Conservation (phyloP, 2,329 filamentous ascomycete species). For the Botrytis medusae region DNA sequence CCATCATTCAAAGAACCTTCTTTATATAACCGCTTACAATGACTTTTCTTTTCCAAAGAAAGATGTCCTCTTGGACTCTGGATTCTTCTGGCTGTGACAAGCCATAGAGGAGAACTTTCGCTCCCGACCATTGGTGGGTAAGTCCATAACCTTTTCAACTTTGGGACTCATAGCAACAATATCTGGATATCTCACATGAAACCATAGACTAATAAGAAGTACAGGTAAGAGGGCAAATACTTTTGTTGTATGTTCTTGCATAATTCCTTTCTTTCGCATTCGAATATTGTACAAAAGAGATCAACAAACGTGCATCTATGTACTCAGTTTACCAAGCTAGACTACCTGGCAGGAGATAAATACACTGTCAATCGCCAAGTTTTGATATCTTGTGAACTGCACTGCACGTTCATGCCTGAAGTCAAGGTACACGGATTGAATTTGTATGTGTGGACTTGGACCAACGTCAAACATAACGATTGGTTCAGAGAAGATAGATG, state of each 20-base stretch:
- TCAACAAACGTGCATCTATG: neutral
- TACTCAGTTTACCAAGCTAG: neutral
- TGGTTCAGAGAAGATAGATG: neutral
- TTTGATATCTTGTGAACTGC: neutral
- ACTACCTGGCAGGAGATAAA: neutral
- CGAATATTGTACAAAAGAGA: neutral
- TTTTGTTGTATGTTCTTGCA: neutral
- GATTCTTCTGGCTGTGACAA: too few species aligned
- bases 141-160: neutral
- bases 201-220: neutral
- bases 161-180: neutral
- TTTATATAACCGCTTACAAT: slow-evolving; percentile 6
- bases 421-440: neutral
- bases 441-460: neutral
- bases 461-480: neutral
- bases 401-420: neutral
- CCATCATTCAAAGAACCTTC: neutral
- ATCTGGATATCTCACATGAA: neutral
- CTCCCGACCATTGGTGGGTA: neutral
- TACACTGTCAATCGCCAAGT: neutral
- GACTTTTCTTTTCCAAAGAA: neutral
- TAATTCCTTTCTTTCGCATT: neutral
- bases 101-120: neutral
- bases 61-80: neutral
- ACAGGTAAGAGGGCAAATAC: neutral